phyloP scores from a whole-genome alignment of 805 yeast species.

The Kazachstania kunashirensis region DNA sequence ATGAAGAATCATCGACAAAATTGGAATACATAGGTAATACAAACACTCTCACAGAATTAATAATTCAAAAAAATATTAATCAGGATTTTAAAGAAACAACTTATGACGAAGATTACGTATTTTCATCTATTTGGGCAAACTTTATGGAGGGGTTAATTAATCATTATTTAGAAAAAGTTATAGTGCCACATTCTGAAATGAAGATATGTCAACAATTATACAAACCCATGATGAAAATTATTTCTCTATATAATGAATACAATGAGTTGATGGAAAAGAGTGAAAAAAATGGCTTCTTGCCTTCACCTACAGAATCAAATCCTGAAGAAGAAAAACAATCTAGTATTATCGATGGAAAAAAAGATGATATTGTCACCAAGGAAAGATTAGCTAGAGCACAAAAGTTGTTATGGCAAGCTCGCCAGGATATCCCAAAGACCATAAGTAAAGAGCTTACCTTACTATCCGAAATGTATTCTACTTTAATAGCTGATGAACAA shows the following conservation, averaged over 20 bases:
- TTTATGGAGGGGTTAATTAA: conserved; percentile 32
- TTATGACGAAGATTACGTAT: conserved; percentile 29
- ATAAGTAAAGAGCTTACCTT: conserved; percentile 29
- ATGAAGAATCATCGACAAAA: not conserved
- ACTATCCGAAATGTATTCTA: conserved; percentile 30
- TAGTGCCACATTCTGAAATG: conserved; percentile 30
- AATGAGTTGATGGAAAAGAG: conserved; percentile 30
- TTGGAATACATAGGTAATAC: not conserved
- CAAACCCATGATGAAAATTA: conserved; percentile 32
- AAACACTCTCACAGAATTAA: conserved; percentile 24
- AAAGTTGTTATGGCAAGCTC: conserved; percentile 26
- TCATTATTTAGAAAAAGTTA: conserved; percentile 29
- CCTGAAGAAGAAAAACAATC: not conserved
- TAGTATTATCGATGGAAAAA: not conserved
- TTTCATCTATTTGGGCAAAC: conserved; percentile 32
- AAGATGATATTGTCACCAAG: conserved; percentile 14
- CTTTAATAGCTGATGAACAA: conserved; percentile 30
- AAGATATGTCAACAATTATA: conserved; percentile 31
- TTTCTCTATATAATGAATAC: conserved; percentile 29
- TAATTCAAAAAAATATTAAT: conserved; percentile 28
- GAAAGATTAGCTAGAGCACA: conserved; percentile 27
- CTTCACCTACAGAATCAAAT: conserved; percentile 5
- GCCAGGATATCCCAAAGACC: conserved; percentile 30
- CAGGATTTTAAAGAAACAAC: conserved; percentile 25
- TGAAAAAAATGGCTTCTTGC: conserved; percentile 28